Evolutionary conservation across 305 asterid species (phyloP).

Genomic region (Solanum hybrid): DNA sequence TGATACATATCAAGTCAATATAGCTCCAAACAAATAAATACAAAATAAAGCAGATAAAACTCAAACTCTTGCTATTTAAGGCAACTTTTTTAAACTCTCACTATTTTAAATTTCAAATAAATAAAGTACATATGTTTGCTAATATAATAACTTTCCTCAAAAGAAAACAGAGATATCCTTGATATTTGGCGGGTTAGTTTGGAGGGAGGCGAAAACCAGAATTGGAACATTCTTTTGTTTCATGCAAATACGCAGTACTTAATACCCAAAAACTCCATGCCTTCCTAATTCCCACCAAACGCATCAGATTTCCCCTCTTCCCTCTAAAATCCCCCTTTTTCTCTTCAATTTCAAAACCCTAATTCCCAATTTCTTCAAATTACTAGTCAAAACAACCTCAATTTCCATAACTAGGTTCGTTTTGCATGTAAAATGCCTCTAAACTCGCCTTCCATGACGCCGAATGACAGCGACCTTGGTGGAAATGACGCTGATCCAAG

Average conservation of each 20-base stretch:
- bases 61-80: background rate
- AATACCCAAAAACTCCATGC: background rate
- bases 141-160: background rate
- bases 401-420: background rate
- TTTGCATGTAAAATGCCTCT: constrained; percentile 14
- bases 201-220: background rate
- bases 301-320: background rate
- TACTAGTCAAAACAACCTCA: background rate
- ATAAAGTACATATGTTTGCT: background rate
- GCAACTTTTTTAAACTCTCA: background rate
- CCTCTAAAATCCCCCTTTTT: background rate
- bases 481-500: constrained; percentile 24
- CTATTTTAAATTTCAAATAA: background rate
- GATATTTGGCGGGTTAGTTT: constrained; percentile 4
- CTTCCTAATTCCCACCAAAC: background rate
- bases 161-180: background rate
- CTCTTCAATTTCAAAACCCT: constrained; percentile 4
- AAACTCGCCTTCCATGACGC: constrained; percentile 1
- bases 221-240: background rate
- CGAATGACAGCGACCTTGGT: background rate
- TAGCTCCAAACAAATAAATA: background rate
- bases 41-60: background rate
- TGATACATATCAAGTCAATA: background rate
- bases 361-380: background rate
- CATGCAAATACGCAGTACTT: background rate